Conservation (phyloP, 495 filamentous ascomycete genomes). For the Penicillium samsonianum region DNA sequence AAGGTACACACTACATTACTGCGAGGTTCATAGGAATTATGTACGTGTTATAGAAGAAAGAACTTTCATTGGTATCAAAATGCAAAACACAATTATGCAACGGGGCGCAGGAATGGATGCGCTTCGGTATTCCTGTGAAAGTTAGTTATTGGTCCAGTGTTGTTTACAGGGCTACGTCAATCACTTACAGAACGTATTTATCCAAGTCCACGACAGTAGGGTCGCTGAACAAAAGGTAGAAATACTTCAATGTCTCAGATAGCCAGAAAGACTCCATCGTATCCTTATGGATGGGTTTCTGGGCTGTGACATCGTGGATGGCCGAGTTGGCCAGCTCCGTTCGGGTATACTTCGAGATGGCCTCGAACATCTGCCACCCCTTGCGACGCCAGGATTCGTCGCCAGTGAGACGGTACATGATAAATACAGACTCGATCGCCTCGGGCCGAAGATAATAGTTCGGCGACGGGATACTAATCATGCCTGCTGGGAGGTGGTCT, state of each 20-base stretch:
- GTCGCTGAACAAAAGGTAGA: constrained; percentile 73
- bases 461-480: constrained; percentile 56
- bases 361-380: constrained; percentile 88
- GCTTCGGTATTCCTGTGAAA: constrained; percentile 55
- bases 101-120: constrained; percentile 53
- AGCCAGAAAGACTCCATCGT: constrained; percentile 66
- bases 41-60: constrained; percentile 12
- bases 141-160: constrained; percentile 15
- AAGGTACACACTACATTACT: constrained; percentile 5
- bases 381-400: constrained; percentile 77
- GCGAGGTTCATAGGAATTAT: not conserved
- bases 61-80: constrained; percentile 36
- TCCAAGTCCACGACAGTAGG: constrained; percentile 75
- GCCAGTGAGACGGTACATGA: constrained; percentile 91
- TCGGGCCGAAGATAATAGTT: constrained; percentile 87
- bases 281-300: constrained; percentile 41
- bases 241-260: constrained; percentile 80
- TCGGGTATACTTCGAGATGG: constrained; percentile 65
- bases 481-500: constrained; percentile 68
- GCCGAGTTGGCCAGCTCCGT: constrained; percentile 70
- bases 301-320: constrained; percentile 70
- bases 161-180: constrained; percentile 10
- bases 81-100: constrained; percentile 23
- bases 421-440: constrained; percentile 93
- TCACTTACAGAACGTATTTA: constrained; percentile 73